These are phyloP conservation scores for Mallotus repandus DNA, from an alignment of 441 rosid species.

Conservation along the genomic window DNA sequence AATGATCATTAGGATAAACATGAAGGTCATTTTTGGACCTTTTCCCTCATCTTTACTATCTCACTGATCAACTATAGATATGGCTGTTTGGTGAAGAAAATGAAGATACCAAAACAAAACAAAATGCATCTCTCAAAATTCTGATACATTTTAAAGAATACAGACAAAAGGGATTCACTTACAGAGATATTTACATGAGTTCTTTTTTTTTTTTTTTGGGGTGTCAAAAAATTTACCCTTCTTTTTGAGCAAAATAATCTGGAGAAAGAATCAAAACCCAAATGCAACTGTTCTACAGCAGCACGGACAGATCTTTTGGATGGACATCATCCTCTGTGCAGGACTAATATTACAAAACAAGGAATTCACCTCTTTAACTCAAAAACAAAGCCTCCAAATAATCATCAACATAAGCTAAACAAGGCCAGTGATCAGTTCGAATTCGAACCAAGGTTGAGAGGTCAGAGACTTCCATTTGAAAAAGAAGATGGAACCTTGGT, in stretches of 20 bases:
- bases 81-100: background rate
- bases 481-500: constrained; percentile 84
- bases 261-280: constrained; percentile 1
- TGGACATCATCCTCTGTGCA: constrained; percentile 3
- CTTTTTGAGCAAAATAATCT: constrained; percentile 15
- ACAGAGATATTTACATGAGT: constrained; percentile 11
- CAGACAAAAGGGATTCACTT: background rate
- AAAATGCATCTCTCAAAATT: background rate
- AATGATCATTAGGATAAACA: no score
- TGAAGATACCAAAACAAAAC: background rate
- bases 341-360: background rate
- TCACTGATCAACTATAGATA: background rate
- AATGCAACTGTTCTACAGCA: background rate
- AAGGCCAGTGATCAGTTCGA: constrained; percentile 97
- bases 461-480: constrained; percentile 85
- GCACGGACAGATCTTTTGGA: background rate
- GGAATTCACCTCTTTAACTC: constrained; percentile 24
- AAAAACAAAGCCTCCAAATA: constrained; percentile 81
- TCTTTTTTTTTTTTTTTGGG: background rate
- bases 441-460: constrained; percentile 77
- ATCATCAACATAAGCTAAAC: constrained; percentile 91
- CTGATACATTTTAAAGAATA: constrained; percentile 2
- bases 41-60: no score
- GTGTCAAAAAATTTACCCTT: constrained; percentile 18
- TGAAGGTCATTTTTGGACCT: no score